Evolutionary conservation across 2,329 filamentous ascomycete species (phyloP).

Genomic region (Botrytis fabae): DNA sequence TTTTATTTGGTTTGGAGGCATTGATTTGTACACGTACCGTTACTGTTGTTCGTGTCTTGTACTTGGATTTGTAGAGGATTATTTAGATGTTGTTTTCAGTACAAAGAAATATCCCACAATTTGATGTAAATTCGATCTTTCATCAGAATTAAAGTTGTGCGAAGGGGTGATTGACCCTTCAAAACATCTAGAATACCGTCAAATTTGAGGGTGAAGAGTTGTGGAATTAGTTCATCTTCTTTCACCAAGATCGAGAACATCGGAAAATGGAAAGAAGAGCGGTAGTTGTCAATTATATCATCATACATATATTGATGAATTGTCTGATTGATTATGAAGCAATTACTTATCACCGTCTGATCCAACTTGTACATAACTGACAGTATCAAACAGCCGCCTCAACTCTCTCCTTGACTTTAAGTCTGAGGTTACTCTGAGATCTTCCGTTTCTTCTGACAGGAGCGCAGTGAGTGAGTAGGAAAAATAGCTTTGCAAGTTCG

Average conservation of each 20-base stretch:
- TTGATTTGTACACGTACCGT: not conserved
- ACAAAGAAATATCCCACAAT: not conserved
- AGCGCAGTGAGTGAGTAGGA: too few relatives aligned
- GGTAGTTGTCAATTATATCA: accelerated
- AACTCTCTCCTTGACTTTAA: not conserved
- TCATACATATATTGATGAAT: not conserved
- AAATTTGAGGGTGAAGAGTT: not conserved
- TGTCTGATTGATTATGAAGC: not conserved
- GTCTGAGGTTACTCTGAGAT: not conserved
- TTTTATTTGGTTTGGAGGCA: not conserved
- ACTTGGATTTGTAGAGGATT: not conserved
- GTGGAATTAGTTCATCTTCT: not conserved
- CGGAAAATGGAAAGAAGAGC: not conserved
- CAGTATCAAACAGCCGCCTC: not conserved
- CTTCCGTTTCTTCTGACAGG: not conserved
- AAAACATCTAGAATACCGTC: accelerated
- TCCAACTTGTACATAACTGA: not conserved
- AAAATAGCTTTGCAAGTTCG: not conserved
- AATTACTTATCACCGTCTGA: not conserved
- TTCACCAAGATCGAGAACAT: accelerated
- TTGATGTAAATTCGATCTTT: not conserved
- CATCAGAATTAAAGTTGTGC: not conserved
- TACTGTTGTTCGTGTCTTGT: not conserved
- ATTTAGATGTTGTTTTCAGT: not conserved
- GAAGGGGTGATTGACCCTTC: accelerated